These are phyloP conservation scores for Fomitopsis serialis DNA, from an alignment of 768 basidiomycete genomes.

Conservation along the genomic window DNA sequence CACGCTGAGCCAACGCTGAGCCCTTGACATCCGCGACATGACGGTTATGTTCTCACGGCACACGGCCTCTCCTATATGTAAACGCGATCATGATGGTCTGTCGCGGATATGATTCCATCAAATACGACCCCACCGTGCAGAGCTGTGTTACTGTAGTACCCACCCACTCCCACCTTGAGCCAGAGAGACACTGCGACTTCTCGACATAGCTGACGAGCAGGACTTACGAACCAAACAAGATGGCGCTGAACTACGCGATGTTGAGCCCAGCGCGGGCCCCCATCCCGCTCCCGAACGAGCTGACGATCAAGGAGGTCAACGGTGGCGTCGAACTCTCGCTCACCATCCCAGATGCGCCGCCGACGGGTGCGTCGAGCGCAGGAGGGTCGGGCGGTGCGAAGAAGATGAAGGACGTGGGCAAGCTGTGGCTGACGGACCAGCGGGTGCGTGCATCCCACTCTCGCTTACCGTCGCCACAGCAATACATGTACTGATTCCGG, in stretches of 20 bases:
- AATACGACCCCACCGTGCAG: not conserved
- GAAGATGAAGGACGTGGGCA: slow-evolving; percentile 56
- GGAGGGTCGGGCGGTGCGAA: slow-evolving; percentile 51
- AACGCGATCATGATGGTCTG: not conserved
- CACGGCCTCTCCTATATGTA: not conserved
- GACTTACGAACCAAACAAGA: slow-evolving; percentile 21
- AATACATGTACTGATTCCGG: not conserved
- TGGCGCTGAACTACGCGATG: slow-evolving; percentile 82
- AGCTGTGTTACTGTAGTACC: not conserved
- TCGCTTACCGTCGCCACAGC: not conserved
- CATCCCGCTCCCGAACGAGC: slow-evolving; percentile 60
- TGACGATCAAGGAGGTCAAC: slow-evolving; percentile 49
- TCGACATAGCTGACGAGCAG: not conserved
- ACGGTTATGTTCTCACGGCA: not conserved
- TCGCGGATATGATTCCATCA: not conserved
- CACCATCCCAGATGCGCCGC: slow-evolving; percentile 48
- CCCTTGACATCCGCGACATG: not conserved
- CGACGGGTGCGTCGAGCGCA: slow-evolving; percentile 34
- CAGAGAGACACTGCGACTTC: not conserved
- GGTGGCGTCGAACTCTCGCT: slow-evolving; percentile 55
- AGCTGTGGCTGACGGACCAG: slow-evolving; percentile 63
- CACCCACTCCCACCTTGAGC: not conserved
- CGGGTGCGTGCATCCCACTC: slow-evolving; percentile 42
- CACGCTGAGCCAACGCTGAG: no score
- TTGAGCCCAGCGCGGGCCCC: slow-evolving; percentile 52